Conservation (phyloP, 1,284 basidiomycete species). For the Ustilago esculenta region DNA sequence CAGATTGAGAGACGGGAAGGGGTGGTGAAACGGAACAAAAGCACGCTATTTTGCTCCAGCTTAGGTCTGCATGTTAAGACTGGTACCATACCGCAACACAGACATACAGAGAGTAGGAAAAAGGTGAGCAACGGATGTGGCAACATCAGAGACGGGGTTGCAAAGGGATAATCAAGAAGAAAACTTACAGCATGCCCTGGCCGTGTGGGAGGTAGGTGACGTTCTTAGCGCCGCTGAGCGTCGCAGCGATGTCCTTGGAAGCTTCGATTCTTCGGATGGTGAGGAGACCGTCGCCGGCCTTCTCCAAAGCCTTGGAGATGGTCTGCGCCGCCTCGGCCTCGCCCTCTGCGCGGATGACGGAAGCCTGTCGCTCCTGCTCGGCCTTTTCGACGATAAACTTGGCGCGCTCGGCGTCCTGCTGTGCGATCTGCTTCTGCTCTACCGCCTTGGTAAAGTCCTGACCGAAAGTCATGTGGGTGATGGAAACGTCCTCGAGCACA, state of each 20-base stretch:
- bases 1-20: slow-evolving; percentile 10
- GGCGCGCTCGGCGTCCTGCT: slow-evolving; percentile 91
- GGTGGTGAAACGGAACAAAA: not conserved
- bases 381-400: slow-evolving; percentile 97
- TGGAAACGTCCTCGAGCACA: slow-evolving; percentile 94
- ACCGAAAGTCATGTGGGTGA: slow-evolving; percentile 74
- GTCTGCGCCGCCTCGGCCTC: slow-evolving; percentile 89
- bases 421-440: slow-evolving; percentile 97
- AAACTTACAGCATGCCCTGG: slow-evolving; percentile 65
- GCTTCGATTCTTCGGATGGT: slow-evolving; percentile 97
- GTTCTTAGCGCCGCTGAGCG: slow-evolving; percentile 68
- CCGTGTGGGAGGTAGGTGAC: slow-evolving; percentile 69
- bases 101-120: not conserved
- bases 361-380: slow-evolving; percentile 98
- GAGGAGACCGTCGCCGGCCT: slow-evolving; percentile 94
- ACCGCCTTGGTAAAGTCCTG: slow-evolving; percentile 79
- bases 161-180: not conserved
- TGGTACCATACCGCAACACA: not conserved
- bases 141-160: not conserved
- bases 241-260: slow-evolving; percentile 86
- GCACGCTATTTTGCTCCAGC: not conserved
- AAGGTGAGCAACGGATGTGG: slow-evolving; percentile 1
- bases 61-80: slow-evolving; percentile 48
- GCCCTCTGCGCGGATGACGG: slow-evolving; percentile 96
- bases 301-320: slow-evolving; percentile 90